Base-by-base conservation (phyloP, 495 filamentous ascomycete genomes). In the Daldinia concentrica region DNA sequence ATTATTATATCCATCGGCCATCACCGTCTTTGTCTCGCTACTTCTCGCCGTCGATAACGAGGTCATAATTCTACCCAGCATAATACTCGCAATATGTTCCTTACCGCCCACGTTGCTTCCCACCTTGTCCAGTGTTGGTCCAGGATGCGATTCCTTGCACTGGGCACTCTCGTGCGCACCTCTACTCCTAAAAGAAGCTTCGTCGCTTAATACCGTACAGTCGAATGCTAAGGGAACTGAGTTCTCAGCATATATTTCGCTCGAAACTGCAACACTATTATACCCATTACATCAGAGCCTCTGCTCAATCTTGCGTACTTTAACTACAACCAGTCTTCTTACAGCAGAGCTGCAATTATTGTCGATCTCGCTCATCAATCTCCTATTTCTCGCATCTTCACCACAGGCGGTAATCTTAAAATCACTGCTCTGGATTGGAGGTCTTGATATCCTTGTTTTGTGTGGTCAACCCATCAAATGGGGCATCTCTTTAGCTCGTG, bases 241-340 rank as follows among this genome's bases (percentile, higher is more conserved):
- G 12, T 50, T 36, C 32, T 50, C 45, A 6, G 17, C 24, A 7
- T 32, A 45, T 66, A 74, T 90, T 32, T 74, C 87, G 54, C 76
- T 82, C 29, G 93, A 97, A 78, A 81, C 81, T 26, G 80, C 94
- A 43, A 82, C 86, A 39, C 80, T 93, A 73, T 82, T 97, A 74
- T 95, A 92, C 76, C 93, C 96, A 63, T 82, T 99, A 62, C 94
- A 99, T 77, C 91, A 93, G 78, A 89, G 90, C 48, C 86, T 98
- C 62, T 90, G 91, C 71, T 82, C 83, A 39, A 87, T 90, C 62
- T 77, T 98, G 71, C 87, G 90, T 69, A 89, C 91, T 76, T 84
- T 98, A 69, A 93, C 94, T 26, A 93, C 92, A 6, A 96, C 93
- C 29, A 97, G 93, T 77, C 82, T 98, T 50, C 85, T 97, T 41